phyloP scores from a whole-genome alignment of 2,329 filamentous ascomycete species.

The Pseudogymnoascus sp. region DNA sequence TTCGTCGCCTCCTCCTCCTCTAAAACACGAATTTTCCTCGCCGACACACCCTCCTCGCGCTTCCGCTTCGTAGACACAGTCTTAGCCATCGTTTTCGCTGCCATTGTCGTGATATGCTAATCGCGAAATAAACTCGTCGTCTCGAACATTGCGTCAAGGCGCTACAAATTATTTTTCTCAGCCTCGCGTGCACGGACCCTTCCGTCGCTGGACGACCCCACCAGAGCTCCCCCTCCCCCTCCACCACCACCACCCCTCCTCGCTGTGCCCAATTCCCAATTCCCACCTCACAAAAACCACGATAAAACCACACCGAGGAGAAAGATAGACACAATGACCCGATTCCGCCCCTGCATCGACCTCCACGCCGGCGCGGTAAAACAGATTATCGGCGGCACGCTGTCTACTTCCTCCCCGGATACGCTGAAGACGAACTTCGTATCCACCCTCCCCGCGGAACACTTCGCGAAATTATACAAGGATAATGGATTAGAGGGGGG shows the following conservation, averaged over 20 bases:
- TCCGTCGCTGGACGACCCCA: neutral
- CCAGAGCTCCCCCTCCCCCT: neutral
- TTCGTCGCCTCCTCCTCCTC: neutral
- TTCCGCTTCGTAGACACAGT: constrained; percentile 35
- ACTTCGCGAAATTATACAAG: constrained; percentile 78
- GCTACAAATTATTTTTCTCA: neutral
- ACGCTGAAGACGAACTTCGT: constrained; percentile 83
- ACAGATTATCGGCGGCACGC: constrained; percentile 93
- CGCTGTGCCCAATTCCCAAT: neutral
- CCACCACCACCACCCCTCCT: neutral
- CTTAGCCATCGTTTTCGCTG: neutral
- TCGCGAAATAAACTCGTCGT: neutral
- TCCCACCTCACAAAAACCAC: neutral
- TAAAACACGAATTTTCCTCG: constrained; percentile 10
- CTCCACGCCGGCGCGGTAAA: constrained; percentile 96
- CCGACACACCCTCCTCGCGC: constrained; percentile 28
- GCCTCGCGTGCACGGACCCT: neutral
- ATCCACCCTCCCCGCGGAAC: constrained; percentile 68
- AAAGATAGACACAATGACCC: constrained; percentile 59
- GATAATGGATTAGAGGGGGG: constrained; percentile 67
- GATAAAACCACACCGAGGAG: neutral
- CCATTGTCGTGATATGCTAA: neutral
- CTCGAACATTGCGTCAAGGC: neutral
- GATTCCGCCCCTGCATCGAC: constrained; percentile 94
- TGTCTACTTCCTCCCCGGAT: constrained; percentile 56